Percentiles rank a stretch among this genome's conserved stretches.
Evolutionary conservation across 495 filamentous ascomycete genomes (phyloP).

Genomic region (Tuber microsphaerosporum): DNA sequence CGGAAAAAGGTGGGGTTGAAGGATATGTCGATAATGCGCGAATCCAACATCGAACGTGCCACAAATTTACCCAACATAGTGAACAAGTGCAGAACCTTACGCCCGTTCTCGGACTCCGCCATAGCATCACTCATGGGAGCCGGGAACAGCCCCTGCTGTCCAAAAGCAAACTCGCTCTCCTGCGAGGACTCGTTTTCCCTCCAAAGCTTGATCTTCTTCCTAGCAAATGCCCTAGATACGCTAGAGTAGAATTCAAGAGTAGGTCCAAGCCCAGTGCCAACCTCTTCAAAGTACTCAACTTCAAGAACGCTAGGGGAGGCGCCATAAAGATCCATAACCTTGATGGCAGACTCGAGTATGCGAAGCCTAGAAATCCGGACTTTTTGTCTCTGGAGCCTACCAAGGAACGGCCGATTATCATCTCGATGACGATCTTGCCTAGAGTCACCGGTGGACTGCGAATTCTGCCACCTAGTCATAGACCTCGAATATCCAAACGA

Average conservation of each 20-base stretch:
- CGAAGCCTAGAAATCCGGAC: constrained; percentile 88
- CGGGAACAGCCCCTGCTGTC: constrained; percentile 79
- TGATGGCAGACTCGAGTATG: constrained; percentile 91
- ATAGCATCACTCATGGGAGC: constrained; percentile 81
- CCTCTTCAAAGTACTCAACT: constrained; percentile 98
- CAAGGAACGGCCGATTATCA: constrained; percentile 77
- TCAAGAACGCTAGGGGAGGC: constrained; percentile 90
- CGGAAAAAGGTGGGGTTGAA: constrained; percentile 98
- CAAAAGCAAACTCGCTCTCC: constrained; percentile 78
- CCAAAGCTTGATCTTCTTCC: constrained; percentile 95
- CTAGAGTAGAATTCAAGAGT: constrained; percentile 98
- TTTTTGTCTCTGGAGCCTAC: constrained; percentile 89
- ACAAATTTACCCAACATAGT: constrained; percentile 96
- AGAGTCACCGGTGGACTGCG: constrained; percentile 68
- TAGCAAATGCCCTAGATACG: constrained; percentile 94
- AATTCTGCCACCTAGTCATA: constrained; percentile 95
- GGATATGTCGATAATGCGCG: constrained; percentile 92
- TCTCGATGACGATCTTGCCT: constrained; percentile 77
- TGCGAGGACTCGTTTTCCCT: constrained; percentile 76
- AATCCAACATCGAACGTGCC: constrained; percentile 96
- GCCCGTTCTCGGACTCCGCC: constrained; percentile 64
- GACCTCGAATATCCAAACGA: constrained; percentile 97
- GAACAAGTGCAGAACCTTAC: constrained; percentile 77
- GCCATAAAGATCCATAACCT: constrained; percentile 99
- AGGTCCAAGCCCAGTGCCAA: constrained; percentile 90